Base-by-base conservation (phyloP, 257 asterid species). In the Petunia secreta region DNA sequence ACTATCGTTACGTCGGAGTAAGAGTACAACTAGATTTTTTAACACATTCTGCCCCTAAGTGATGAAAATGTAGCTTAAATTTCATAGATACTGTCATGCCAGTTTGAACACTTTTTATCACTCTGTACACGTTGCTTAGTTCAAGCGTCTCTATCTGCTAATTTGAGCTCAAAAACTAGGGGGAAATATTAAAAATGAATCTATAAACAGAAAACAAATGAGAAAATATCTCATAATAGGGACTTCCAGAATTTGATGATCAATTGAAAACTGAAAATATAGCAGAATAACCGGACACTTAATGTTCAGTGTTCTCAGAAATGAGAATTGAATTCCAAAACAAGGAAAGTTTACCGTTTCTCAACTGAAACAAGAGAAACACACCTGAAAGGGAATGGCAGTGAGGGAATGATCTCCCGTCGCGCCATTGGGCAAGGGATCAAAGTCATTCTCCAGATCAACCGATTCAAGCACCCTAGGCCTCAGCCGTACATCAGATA, bases 351-450 rank as follows among this genome's bases (percentile, higher is more conserved):
- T 6, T 41, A 44, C 68, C 53, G 44, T 37, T n/a, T n/a, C 1
- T 5, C 38, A 16, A 69, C 58, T 69, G 57, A 46, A 76, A 39
- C 53, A 2, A 37, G 15, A 78, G 59, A 63, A 36, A 34, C 75
- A 63, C 46, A 75, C 84, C 84, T 81, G 84, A 81, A 74, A 81
- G 15, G 84, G 77, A 39, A 75, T 81, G 41, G 75, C 39, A 46
- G 75, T 46, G 8, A 81, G 44, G 39, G 84, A 63, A 75, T 74
- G 39, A 4, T 81, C 80, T 62, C 84, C 84, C 5, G 84, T 63
- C 59, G 46, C 67, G 39, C 84, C 84, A 63, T n/a, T 78, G 15
- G 80, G 80, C 76, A 74, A 40, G 55, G 55, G 67, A 81, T 81
- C 76, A 75, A 74, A 75, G 8, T 62, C 59, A 5, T 36, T 54